Evolutionary conservation across 257 asterid genomes (phyloP).

Genomic region (Leonotis leonurus): DNA sequence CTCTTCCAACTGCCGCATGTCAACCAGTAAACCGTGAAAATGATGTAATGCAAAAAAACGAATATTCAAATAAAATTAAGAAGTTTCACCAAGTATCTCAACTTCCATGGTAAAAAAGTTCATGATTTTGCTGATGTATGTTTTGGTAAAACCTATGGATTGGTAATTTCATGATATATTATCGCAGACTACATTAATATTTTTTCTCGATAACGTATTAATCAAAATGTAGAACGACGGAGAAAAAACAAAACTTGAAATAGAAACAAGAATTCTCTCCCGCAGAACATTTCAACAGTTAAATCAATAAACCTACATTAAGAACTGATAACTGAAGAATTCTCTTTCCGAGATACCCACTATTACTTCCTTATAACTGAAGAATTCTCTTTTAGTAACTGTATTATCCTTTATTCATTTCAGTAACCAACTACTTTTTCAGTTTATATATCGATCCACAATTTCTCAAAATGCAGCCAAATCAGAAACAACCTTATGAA

Average conservation of each 20-base stretch:
- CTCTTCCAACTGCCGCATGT: conserved; percentile 76
- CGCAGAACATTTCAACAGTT: conserved; percentile 1
- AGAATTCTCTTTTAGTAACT: not conserved
- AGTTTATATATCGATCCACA: not conserved
- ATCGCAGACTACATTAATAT: not conserved
- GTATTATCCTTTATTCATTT: not conserved
- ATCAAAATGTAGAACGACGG: not conserved
- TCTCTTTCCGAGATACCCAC: not conserved
- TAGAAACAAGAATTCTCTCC: not conserved
- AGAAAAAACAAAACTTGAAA: not conserved
- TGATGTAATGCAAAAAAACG: not conserved
- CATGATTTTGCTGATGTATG: too few species aligned
- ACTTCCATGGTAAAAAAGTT: too few species aligned
- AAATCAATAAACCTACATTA: too few species aligned
- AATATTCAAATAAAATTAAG: too few species aligned
- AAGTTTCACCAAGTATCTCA: too few species aligned
- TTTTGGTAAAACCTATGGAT: too few species aligned
- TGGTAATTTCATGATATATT: conserved; percentile 5
- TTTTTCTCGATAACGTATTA: not conserved
- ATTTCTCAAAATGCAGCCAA: conserved; percentile 4
- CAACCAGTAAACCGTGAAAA: conserved; percentile 15
- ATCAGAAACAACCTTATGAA: not conserved
- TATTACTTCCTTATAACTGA: not conserved
- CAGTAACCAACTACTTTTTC: not conserved
- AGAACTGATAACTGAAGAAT: not conserved